Conservation (phyloP, 768 basidiomycete genomes). For the button mushroom (Agaricus bisporus) region DNA sequence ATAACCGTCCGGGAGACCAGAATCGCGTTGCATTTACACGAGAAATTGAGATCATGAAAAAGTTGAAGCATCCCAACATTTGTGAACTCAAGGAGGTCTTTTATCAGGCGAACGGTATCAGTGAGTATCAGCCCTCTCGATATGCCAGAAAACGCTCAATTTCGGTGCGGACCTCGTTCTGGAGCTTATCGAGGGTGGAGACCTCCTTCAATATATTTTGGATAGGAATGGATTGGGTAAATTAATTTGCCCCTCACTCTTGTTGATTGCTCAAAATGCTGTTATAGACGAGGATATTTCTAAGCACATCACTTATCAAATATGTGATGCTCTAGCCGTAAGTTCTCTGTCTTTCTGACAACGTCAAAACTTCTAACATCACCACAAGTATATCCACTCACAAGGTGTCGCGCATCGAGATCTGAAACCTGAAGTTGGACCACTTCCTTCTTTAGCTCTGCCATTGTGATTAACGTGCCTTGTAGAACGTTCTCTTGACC, state of each 20-base stretch:
- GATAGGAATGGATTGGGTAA: constrained; percentile 53
- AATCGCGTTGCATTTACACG: constrained; percentile 43
- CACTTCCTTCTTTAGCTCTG: constrained; percentile 12
- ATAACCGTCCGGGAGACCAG: constrained; percentile 22
- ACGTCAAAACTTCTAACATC: background rate
- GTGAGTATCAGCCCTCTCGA: constrained; percentile 29
- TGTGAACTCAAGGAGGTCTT: constrained; percentile 77
- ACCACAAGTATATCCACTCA: constrained; percentile 54
- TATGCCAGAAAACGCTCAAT: constrained; percentile 18
- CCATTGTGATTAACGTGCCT: background rate
- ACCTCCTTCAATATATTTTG: constrained; percentile 78
- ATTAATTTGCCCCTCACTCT: constrained; percentile 14
- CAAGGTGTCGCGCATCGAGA: constrained; percentile 88
- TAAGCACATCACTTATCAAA: constrained; percentile 70
- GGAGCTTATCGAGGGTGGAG: constrained; percentile 84
- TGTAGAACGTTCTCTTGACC: constrained; percentile 83
- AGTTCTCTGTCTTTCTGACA: constrained; percentile 14
- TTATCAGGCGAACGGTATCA: constrained; percentile 52
- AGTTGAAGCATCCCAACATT: constrained; percentile 75
- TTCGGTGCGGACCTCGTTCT: constrained; percentile 60
- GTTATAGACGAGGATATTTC: constrained; percentile 46
- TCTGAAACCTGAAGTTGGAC: constrained; percentile 73
- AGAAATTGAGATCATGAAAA: constrained; percentile 76
- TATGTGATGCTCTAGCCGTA: constrained; percentile 76
- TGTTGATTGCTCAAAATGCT: constrained; percentile 1